Evolutionary conservation across 129 eudicot species (phyloP).

Genomic region (Flaveria linearis): DNA sequence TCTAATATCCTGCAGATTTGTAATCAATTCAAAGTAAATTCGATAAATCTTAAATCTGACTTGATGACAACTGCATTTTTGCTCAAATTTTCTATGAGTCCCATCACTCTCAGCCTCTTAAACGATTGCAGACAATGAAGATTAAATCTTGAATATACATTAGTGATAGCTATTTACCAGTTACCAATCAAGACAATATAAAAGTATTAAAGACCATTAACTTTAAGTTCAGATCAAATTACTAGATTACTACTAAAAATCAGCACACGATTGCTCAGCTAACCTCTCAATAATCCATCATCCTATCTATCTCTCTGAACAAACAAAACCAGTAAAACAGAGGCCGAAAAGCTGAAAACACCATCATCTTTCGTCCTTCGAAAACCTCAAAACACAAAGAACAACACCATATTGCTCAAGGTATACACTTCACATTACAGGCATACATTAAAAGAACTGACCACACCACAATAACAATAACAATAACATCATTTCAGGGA

Average conservation of each 20-base stretch:
- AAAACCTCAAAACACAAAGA: not conserved
- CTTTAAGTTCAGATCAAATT: not conserved
- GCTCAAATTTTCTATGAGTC: not conserved
- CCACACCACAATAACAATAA: constrained; percentile 12
- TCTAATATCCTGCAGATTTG: not conserved
- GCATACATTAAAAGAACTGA: not conserved
- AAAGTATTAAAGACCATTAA: not conserved
- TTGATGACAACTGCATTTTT: not conserved
- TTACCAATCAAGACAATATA: not conserved
- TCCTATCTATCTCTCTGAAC: not conserved
- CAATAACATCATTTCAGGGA: not conserved
- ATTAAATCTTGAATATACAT: not conserved
- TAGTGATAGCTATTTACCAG: too few species aligned
- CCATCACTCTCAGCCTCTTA: not conserved
- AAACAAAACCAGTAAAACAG: not conserved
- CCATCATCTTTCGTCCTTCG: too few species aligned
- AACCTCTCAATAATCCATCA: not conserved
- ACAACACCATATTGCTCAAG: not conserved
- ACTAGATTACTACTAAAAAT: not conserved
- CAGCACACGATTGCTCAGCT: not conserved
- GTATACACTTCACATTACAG: not conserved
- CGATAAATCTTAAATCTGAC: not conserved
- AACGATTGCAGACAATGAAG: constrained; percentile 9
- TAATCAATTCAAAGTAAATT: not conserved
- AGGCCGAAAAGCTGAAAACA: not conserved